phyloP scores from a whole-genome alignment of 2,329 filamentous ascomycete genomes.

The Ascochyta rabiei region DNA sequence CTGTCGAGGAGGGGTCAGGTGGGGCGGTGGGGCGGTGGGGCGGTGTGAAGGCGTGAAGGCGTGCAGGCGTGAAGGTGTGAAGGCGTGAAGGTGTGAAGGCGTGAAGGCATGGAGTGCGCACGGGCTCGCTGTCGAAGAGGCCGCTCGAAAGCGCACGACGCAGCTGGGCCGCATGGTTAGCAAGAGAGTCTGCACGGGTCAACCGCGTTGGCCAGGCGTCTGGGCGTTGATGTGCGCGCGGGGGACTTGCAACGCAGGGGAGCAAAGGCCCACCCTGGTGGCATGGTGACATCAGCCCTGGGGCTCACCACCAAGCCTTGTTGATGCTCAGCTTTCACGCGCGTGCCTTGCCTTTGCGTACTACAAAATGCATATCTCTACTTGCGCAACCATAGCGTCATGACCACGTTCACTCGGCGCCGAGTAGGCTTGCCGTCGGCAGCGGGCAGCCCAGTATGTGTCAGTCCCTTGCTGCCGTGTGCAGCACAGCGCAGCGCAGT shows the following conservation, averaged over 20 bases:
- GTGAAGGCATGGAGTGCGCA: neutral
- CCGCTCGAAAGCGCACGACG: neutral
- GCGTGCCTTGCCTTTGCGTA: neutral
- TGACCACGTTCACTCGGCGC: conserved; percentile 1
- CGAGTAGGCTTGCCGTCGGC: neutral
- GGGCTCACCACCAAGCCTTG: neutral
- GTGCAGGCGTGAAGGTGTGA: too few relatives aligned
- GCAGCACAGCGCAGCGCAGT: neutral
- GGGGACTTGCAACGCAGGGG: neutral
- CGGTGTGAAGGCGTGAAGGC: too few relatives aligned
- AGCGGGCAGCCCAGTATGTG: neutral
- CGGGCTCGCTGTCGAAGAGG: neutral
- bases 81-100: too few relatives aligned
- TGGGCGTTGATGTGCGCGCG: neutral
- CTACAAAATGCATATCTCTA: conserved; percentile 1
- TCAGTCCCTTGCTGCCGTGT: conserved; percentile 1
- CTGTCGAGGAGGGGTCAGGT: conserved; percentile 3
- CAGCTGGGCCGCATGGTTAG: neutral
- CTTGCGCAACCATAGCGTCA: neutral
- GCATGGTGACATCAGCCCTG: conserved; percentile 14
- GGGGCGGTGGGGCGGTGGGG: too few relatives aligned
- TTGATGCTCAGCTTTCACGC: neutral
- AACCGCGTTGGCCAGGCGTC: too few relatives aligned
- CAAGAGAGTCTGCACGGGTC: too few relatives aligned
- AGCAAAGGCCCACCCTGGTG: conserved; percentile 1